These are phyloP conservation scores for Beauveria medogensis DNA, from an alignment of 2,329 filamentous ascomycete species.

Conservation along the genomic window DNA sequence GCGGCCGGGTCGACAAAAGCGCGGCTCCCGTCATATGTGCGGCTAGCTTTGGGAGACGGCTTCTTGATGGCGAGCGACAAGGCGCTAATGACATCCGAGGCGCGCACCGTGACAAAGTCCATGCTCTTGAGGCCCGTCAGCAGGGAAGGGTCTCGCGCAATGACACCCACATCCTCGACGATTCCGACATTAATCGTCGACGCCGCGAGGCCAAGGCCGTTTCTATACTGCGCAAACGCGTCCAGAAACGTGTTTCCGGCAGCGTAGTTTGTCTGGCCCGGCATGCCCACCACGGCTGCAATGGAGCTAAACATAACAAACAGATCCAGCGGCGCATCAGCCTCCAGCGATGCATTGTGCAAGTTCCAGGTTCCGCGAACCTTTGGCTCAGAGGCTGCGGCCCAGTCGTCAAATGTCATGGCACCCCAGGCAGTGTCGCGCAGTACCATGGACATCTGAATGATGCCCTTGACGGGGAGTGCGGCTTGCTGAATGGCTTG, in stretches of 20 bases:
- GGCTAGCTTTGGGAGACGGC: not conserved
- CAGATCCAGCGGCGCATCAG: not conserved
- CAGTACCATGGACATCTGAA: too few relatives aligned
- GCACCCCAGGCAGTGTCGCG: conserved; percentile 7
- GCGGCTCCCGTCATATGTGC: not conserved
- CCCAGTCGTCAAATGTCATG: conserved; percentile 28
- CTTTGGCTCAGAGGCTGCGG: conserved; percentile 21
- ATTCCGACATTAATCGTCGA: conserved; percentile 26
- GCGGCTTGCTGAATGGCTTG: conserved; percentile 18
- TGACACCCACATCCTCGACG: conserved; percentile 28
- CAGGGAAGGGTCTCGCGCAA: conserved; percentile 13
- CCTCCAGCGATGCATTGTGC: conserved; percentile 17
- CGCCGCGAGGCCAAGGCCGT: conserved; percentile 6
- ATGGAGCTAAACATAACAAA: conserved; percentile 24
- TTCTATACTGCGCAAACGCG: conserved; percentile 27
- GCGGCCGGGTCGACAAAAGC: not conserved
- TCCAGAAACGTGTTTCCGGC: conserved; percentile 34
- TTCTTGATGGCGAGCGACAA: not conserved
- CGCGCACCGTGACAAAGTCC: not conserved
- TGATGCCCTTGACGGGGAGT: too few relatives aligned
- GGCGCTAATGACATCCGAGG: not conserved
- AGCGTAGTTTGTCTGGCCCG: conserved; percentile 31
- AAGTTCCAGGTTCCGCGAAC: conserved; percentile 28
- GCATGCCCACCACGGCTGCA: conserved; percentile 24
- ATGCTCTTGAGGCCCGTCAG: not conserved